phyloP scores from a whole-genome alignment of 1,284 basidiomycete species.

The Rugosomyces carneus region DNA sequence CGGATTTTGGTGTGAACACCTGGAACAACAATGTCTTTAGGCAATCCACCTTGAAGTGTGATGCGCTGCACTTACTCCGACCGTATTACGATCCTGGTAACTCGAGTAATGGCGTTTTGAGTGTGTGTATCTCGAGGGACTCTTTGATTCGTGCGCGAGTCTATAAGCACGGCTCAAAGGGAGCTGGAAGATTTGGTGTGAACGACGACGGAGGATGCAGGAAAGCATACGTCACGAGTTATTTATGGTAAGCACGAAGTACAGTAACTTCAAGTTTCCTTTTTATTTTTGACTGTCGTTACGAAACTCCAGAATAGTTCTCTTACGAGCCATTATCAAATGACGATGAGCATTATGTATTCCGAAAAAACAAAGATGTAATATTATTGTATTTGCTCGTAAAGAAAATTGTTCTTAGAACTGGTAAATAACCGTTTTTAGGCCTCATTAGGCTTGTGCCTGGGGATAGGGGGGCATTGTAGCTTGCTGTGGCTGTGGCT shows the following conservation, averaged over 20 bases:
- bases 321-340: no score
- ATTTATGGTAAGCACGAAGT: no score
- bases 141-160: background rate
- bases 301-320: no score
- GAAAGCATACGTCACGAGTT: constrained; percentile 14
- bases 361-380: no score
- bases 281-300: no score
- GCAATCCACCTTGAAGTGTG: constrained; percentile 3
- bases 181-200: constrained; percentile 7
- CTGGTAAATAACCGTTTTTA: no score
- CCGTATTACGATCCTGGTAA: constrained; percentile 14
- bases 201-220: constrained; percentile 11
- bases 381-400: no score
- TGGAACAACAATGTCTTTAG: constrained; percentile 23
- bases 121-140: background rate
- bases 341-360: no score
- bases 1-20: constrained; percentile 88
- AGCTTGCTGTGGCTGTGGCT: constrained; percentile 12
- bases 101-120: constrained; percentile 14
- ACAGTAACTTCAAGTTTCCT: no score
- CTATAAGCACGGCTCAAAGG: background rate
- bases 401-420: no score
- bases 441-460: no score
- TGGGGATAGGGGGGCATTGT: constrained; percentile 1
- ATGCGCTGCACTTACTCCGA: constrained; percentile 14